Conservation (phyloP, 257 asterid species). For the Lavandula angustifolia region DNA sequence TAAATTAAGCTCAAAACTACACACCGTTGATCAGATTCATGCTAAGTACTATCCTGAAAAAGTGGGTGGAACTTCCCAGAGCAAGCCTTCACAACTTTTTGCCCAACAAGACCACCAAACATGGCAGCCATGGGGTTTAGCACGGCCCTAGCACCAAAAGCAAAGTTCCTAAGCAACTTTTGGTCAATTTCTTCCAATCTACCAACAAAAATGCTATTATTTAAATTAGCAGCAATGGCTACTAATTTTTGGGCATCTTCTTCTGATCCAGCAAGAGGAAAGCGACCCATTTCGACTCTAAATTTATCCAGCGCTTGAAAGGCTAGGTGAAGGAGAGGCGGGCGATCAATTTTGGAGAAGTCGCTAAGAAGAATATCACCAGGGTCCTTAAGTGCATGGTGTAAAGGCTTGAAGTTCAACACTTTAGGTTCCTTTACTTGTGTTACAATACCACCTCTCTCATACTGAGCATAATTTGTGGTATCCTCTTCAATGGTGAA, state of each 20-base stretch:
- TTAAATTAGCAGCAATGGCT: slow-evolving; percentile 55
- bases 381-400: slow-evolving; percentile 72
- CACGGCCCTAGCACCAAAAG: slow-evolving; percentile 87
- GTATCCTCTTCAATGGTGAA: slow-evolving; percentile 86
- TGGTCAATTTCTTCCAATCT: slow-evolving; percentile 67
- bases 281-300: slow-evolving; percentile 53
- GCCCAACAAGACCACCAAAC: slow-evolving; percentile 96
- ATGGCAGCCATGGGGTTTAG: slow-evolving; percentile 97
- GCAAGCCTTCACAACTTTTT: slow-evolving; percentile 94
- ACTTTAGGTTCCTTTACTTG: slow-evolving; percentile 85
- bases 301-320: slow-evolving; percentile 80
- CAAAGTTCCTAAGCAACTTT: slow-evolving; percentile 63
- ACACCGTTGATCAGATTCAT: background rate
- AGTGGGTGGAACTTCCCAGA: slow-evolving; percentile 93
- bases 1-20: background rate
- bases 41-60: slow-evolving; percentile 55
- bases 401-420: slow-evolving; percentile 74
- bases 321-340: slow-evolving; percentile 83
- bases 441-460: slow-evolving; percentile 84
- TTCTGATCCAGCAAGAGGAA: slow-evolving; percentile 81
- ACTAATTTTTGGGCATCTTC: slow-evolving; percentile 79
- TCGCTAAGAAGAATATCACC: slow-evolving; percentile 84
- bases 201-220: slow-evolving; percentile 55
- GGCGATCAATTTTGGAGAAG: slow-evolving; percentile 77
- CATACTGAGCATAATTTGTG: slow-evolving; percentile 58